phyloP scores from a whole-genome alignment of 352 stramenopile genomes.

The Paralagenidium karlingii region DNA sequence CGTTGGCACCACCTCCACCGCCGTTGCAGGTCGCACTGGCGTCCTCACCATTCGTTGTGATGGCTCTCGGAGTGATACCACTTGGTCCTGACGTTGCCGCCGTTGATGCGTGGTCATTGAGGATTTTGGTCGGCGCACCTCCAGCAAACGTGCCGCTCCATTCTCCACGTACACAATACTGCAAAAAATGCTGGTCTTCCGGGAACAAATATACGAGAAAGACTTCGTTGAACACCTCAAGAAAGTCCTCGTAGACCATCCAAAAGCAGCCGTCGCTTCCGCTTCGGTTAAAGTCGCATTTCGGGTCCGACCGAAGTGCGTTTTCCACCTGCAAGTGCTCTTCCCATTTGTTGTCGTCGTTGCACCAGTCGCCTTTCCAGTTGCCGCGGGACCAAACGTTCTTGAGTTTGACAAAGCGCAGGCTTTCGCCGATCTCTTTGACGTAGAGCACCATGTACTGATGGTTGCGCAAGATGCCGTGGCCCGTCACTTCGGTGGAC shows the following conservation, averaged over 20 bases:
- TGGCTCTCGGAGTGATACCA: no score
- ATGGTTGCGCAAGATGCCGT: slow-evolving; percentile 63
- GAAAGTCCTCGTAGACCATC: slow-evolving; percentile 69
- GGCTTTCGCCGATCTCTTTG: slow-evolving; percentile 29
- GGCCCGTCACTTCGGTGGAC: slow-evolving; percentile 28
- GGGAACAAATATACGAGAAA: slow-evolving; percentile 39
- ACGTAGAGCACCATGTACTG: slow-evolving; percentile 63
- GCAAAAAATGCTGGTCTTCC: slow-evolving; percentile 11
- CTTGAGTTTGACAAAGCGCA: slow-evolving; percentile 72
- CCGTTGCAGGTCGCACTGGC: slow-evolving; percentile 1
- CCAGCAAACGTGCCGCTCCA: slow-evolving; percentile 25
- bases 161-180: slow-evolving; percentile 46
- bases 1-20: no score
- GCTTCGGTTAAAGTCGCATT: slow-evolving; percentile 50
- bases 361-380: slow-evolving; percentile 76
- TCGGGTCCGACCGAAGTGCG: slow-evolving; percentile 34
- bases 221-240: slow-evolving; percentile 58
- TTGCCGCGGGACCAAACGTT: slow-evolving; percentile 67
- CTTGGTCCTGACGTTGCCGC: slow-evolving; percentile 1
- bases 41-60: background rate
- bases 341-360: slow-evolving; percentile 77
- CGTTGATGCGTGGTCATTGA: background rate
- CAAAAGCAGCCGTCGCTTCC: slow-evolving; percentile 71
- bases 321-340: slow-evolving; percentile 65
- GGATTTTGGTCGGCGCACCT: slow-evolving; percentile 12